Percentiles rank a stretch among this genome's conserved stretches.
phyloP scores from a whole-genome alignment of 345 rosid species.

The Viola odorata region DNA sequence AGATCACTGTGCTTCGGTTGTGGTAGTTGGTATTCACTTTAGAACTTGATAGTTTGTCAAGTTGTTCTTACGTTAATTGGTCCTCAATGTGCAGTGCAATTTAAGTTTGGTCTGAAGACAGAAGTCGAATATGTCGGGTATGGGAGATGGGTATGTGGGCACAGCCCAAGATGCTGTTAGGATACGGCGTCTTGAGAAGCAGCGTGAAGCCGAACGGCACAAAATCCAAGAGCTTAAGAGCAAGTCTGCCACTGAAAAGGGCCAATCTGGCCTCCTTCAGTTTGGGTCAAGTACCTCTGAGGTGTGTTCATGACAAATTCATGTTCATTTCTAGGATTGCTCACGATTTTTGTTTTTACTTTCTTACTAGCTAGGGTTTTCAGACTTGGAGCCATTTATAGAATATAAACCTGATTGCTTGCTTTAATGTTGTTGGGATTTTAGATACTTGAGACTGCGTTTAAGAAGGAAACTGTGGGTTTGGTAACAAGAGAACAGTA shows the following conservation, averaged over 20 bases:
- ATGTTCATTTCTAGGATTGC: not conserved
- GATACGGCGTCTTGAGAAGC: constrained; percentile 97
- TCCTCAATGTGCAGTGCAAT: no score
- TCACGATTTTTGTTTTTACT: not conserved
- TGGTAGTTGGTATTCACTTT: no score
- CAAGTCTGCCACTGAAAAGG: constrained; percentile 78
- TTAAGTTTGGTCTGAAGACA: not conserved
- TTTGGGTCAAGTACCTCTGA: constrained; percentile 94
- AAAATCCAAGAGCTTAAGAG: constrained; percentile 90
- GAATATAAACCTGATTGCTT: not conserved
- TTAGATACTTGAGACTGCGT: constrained; percentile 93
- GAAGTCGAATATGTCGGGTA: constrained; percentile 75
- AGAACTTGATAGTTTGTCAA: no score
- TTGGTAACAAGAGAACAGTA: constrained; percentile 95
- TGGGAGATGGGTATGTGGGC: constrained; percentile 99
- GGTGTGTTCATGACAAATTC: constrained; percentile 29
- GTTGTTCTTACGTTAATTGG: no score
- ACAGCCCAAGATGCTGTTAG: constrained; percentile 98
- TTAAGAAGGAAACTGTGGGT: constrained; percentile 97
- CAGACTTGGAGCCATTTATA: not conserved
- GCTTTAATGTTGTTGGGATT: not conserved
- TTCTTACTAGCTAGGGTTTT: not conserved
- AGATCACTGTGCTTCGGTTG: no score
- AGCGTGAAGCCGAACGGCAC: constrained; percentile 93
- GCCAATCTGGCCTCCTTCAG: constrained; percentile 92